These are phyloP conservation scores for Metschnikowia noctiluminum DNA, from an alignment of 805 yeast species.

Conservation along the genomic window DNA sequence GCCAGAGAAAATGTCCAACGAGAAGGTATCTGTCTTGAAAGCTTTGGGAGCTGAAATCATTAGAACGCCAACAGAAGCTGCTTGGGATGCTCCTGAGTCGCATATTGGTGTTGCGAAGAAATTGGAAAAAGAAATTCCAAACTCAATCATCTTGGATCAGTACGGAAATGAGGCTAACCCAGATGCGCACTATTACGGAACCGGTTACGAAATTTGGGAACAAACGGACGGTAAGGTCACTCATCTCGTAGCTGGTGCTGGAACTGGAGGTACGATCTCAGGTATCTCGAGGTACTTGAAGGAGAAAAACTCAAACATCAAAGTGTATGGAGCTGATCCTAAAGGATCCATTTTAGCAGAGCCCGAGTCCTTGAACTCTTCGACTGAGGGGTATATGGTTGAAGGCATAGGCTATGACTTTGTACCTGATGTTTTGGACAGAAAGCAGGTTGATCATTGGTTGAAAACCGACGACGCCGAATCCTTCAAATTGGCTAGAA, in stretches of 20 bases:
- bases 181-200: conserved; percentile 76
- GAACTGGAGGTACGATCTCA: conserved; percentile 96
- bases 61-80: conserved; percentile 89
- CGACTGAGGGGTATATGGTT: conserved; percentile 63
- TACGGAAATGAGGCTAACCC: conserved; percentile 78
- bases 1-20: conserved; percentile 91
- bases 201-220: conserved; percentile 82
- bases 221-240: conserved; percentile 70
- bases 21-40: conserved; percentile 81
- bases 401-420: conserved; percentile 93
- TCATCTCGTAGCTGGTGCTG: conserved; percentile 86
- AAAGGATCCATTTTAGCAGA: conserved; percentile 79
- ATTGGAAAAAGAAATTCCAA: conserved; percentile 78
- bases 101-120: conserved; percentile 85
- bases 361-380: conserved; percentile 67
- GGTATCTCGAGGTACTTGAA: conserved; percentile 82
- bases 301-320: conserved; percentile 59
- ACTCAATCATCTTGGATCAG: conserved; percentile 81
- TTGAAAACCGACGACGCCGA: conserved; percentile 82
- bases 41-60: conserved; percentile 89
- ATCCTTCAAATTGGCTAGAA: conserved; percentile 75
- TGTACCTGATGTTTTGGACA: conserved; percentile 74
- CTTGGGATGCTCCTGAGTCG: conserved; percentile 89
- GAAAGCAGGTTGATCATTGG: conserved; percentile 70
- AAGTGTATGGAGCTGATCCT: conserved; percentile 81